These are phyloP conservation scores for Coelastrella sp. DNA, from an alignment of 139 green algal genomes.

Conservation along the genomic window DNA sequence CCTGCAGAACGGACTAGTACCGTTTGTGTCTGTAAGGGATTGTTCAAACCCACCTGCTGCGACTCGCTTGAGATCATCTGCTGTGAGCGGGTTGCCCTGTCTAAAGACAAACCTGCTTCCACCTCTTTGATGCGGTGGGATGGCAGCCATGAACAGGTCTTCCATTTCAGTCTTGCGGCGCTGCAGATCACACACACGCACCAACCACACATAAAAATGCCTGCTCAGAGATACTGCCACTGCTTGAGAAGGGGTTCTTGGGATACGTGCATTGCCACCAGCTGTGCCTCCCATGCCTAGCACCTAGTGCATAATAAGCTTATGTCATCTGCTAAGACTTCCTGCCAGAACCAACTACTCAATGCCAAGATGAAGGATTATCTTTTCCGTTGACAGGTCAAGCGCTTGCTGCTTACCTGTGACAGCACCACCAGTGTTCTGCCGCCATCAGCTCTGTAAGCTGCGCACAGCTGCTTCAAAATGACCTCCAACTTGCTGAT, in stretches of 20 bases:
- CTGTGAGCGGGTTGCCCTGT: constrained; percentile 25
- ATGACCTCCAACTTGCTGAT: constrained; percentile 23
- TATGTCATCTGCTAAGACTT: neutral
- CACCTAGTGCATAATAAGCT: no score
- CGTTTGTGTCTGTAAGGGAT: no score
- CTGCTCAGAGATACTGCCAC: neutral
- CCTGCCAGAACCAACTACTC: neutral
- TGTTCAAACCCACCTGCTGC: constrained; percentile 3
- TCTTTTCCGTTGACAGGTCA: neutral
- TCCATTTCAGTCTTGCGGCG: constrained; percentile 37
- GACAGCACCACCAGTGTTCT: constrained; percentile 33
- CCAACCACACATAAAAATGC: neutral
- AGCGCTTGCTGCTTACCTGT: neutral
- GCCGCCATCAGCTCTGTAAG: constrained; percentile 2
- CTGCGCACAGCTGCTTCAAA: constrained; percentile 23
- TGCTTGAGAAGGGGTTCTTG: neutral
- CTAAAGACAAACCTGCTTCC: neutral
- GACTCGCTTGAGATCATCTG: constrained; percentile 8
- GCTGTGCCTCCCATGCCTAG: no score
- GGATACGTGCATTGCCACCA: no score
- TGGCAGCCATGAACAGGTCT: neutral
- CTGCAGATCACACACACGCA: neutral
- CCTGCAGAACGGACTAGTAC: no score
- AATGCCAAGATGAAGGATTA: neutral
- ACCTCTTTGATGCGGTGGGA: neutral